phyloP scores from a whole-genome alignment of 768 basidiomycete genomes.

The Galerina sulciceps region DNA sequence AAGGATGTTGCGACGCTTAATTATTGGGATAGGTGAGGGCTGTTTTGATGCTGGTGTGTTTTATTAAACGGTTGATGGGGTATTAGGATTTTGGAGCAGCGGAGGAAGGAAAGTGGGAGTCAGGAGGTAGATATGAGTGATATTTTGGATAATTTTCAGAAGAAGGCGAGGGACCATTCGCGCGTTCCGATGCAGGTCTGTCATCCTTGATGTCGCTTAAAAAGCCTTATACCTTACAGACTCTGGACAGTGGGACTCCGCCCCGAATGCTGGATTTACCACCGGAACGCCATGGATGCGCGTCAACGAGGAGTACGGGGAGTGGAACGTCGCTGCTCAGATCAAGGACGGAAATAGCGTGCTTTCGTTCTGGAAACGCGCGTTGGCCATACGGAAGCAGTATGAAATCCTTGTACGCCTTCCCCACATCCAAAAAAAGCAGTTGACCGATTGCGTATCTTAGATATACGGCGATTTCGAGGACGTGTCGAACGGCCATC shows the following conservation, averaged over 20 bases:
- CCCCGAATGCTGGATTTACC: constrained; percentile 65
- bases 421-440: no score
- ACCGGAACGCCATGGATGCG: constrained; percentile 75
- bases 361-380: constrained; percentile 61
- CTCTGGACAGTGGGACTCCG: constrained; percentile 56
- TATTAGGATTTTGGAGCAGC: constrained; percentile 42
- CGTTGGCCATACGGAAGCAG: constrained; percentile 55
- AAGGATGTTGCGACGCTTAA: constrained; percentile 69
- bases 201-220: background rate
- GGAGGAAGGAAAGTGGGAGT: constrained; percentile 34
- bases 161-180: constrained; percentile 73
- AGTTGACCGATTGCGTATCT: background rate
- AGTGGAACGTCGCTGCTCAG: constrained; percentile 61
- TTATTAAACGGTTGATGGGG: background rate
- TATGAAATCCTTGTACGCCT: constrained; percentile 52
- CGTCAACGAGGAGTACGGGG: constrained; percentile 67
- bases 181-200: constrained; percentile 71
- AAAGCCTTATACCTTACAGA: background rate
- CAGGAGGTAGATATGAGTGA: constrained; percentile 65
- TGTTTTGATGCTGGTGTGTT: background rate
- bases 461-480: constrained; percentile 68
- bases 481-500: constrained; percentile 48
- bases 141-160: constrained; percentile 56
- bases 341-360: constrained; percentile 54
- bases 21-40: constrained; percentile 56